Percentiles rank a stretch among this genome's conserved stretches.
phyloP scores from a whole-genome alignment of 225 moss, liverwort and hornwort species.

The Thuidium tamariscinum region DNA sequence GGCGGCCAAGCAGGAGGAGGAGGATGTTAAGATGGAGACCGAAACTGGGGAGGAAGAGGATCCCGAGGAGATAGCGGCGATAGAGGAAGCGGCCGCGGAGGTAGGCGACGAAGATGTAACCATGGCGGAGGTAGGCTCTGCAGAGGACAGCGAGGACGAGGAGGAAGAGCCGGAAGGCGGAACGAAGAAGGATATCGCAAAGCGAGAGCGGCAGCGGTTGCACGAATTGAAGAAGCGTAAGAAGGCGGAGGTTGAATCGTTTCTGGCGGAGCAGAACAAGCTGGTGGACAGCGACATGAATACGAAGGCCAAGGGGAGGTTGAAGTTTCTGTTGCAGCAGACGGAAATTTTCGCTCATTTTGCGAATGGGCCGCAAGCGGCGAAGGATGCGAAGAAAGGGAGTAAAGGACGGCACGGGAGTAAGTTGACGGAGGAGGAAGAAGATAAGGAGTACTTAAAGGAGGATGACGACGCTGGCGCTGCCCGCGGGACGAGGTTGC shows the following conservation, averaged over 20 bases:
- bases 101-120: conserved; percentile 40
- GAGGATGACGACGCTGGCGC: conserved; percentile 76
- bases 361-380: conserved; percentile 61
- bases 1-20: conserved; percentile 54
- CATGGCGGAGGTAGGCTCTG: conserved; percentile 45
- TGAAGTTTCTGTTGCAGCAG: conserved; percentile 91
- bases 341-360: conserved; percentile 99
- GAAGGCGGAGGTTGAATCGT: conserved; percentile 81
- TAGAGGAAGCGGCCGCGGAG: conserved; percentile 62
- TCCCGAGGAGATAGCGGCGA: conserved; percentile 62
- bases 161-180: conserved; percentile 30
- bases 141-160: conserved; percentile 46
- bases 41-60: conserved; percentile 71
- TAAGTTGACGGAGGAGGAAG: conserved; percentile 97
- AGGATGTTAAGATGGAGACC: conserved; percentile 56
- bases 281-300: conserved; percentile 98
- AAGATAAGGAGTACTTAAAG: conserved; percentile 86
- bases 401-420: conserved; percentile 88
- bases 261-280: conserved; percentile 85
- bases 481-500: conserved; percentile 70
- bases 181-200: conserved; percentile 71
- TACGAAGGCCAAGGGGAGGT: conserved; percentile 87
- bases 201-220: conserved; percentile 80
- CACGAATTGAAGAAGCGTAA: conserved; percentile 96
- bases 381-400: conserved; percentile 42